Conservation (phyloP, 2,329 filamentous ascomycete species). For the Fusarium euwallaceae region DNA sequence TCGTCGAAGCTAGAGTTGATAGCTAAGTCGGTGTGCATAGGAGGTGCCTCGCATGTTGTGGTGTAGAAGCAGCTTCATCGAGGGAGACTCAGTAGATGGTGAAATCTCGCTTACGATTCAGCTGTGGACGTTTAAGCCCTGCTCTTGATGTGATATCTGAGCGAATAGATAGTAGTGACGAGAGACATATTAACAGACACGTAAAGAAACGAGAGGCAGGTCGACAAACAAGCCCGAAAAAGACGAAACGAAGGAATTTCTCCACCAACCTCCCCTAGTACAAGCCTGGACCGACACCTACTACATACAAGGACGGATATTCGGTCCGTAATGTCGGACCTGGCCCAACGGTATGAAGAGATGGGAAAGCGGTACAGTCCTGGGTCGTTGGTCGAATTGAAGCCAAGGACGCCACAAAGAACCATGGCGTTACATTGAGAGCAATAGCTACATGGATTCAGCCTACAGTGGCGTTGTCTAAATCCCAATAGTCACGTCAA, state of each 20-base stretch:
- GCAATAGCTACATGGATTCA: not conserved
- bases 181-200: not conserved
- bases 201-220: not conserved
- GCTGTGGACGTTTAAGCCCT: not conserved
- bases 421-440: not conserved
- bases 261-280: not conserved
- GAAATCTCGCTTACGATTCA: not conserved
- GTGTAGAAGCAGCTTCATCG: not conserved
- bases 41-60: not conserved
- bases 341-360: not conserved
- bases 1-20: not conserved
- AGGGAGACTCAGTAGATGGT: not conserved
- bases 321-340: not conserved
- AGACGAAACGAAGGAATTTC: not conserved
- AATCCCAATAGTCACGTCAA: not conserved
- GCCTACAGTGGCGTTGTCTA: not conserved
- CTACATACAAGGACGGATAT: not conserved
- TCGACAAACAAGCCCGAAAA: not conserved
- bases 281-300: not conserved
- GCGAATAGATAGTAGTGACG: not conserved
- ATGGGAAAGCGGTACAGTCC: not conserved
- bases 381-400: not conserved
- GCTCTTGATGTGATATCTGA: not conserved
- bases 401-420: not conserved
- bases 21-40: not conserved